phyloP scores from a whole-genome alignment of 73 alveolate species.

The Tetrahymena thermophila region DNA sequence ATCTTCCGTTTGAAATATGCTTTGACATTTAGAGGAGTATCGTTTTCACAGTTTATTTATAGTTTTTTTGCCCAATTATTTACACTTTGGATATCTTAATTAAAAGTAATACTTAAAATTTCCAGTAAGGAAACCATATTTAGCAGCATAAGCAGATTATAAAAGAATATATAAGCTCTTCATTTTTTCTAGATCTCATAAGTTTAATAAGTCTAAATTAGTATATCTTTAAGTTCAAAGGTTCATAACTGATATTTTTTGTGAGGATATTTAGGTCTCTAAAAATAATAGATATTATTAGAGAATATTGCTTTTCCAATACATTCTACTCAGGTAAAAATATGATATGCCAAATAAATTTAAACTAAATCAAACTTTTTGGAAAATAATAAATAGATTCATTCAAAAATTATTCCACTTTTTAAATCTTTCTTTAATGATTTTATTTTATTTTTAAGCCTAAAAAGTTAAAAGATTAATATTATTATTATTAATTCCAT shows the following conservation, averaged over 20 bases:
- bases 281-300: background rate
- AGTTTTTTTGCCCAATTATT: background rate
- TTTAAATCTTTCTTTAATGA: background rate
- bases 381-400: too few relatives aligned
- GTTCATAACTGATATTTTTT: background rate
- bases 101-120: background rate
- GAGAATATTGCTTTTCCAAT: background rate
- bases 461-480: too few relatives aligned
- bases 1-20: background rate
- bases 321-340: background rate
- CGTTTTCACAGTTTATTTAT: background rate
- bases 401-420: background rate
- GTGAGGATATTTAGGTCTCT: background rate
- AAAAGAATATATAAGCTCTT: background rate
- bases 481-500: too few relatives aligned
- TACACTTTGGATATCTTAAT: background rate
- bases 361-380: too few relatives aligned
- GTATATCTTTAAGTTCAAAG: background rate
- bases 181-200: background rate
- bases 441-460: too few relatives aligned
- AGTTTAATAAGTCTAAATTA: background rate
- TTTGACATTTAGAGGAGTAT: background rate
- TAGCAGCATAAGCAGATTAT: background rate
- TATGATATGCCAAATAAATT: background rate
- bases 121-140: background rate